Evolutionary conservation across 148 eudicot species (phyloP).

Genomic region (Nepenthes mirabilis): DNA sequence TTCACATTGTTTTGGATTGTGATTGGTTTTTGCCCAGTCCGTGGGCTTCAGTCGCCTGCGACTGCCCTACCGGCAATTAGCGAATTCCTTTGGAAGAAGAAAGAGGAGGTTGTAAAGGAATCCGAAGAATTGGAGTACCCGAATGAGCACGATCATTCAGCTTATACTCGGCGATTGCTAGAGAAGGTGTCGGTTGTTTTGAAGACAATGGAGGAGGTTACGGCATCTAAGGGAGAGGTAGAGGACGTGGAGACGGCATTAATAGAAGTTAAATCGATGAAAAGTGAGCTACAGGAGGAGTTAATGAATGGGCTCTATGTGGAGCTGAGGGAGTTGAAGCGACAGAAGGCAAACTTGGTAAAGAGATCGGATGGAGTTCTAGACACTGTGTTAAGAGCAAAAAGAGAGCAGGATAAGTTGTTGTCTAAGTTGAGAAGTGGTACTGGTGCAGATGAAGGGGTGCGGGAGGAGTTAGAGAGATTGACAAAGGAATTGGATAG

Average conservation of each 20-base stretch:
- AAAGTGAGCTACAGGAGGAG: slow-evolving; percentile 43
- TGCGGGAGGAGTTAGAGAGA: slow-evolving; percentile 25
- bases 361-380: slow-evolving; percentile 17
- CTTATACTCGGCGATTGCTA: slow-evolving; percentile 32
- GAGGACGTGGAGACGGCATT: slow-evolving; percentile 32
- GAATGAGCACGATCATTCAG: slow-evolving; percentile 47
- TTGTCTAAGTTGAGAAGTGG: slow-evolving; percentile 12
- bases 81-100: slow-evolving; percentile 23
- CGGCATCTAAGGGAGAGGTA: slow-evolving; percentile 19
- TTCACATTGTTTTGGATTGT: slow-evolving; percentile 27
- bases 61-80: slow-evolving; percentile 29
- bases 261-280: slow-evolving; percentile 41
- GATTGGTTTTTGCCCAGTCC: slow-evolving; percentile 41
- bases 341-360: slow-evolving; percentile 23
- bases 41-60: slow-evolving; percentile 28
- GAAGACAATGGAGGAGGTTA: slow-evolving; percentile 45
- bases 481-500: slow-evolving; percentile 31
- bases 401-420: slow-evolving; percentile 40
- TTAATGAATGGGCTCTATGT: slow-evolving; percentile 37
- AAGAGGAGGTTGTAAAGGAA: slow-evolving; percentile 15
- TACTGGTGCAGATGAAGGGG: slow-evolving; percentile 15
- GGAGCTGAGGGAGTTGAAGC: slow-evolving; percentile 34
- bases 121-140: slow-evolving; percentile 13
- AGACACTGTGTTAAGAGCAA: slow-evolving; percentile 13
- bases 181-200: slow-evolving; percentile 31